Conservation (phyloP, 2,329 filamentous ascomycete species). For the Fusarium euwallaceae region DNA sequence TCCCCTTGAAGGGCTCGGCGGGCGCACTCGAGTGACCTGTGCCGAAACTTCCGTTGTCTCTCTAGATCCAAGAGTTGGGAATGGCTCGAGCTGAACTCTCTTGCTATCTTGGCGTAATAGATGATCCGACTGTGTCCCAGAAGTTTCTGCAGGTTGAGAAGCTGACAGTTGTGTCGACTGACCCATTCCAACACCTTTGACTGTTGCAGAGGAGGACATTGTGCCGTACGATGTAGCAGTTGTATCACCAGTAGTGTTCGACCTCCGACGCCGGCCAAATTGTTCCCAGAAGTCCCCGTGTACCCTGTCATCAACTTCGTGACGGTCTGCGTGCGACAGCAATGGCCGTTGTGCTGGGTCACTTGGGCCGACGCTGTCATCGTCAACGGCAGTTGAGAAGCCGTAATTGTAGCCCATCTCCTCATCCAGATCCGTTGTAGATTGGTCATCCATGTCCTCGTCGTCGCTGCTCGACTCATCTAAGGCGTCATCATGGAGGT, state of each 20-base stretch:
- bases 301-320: constrained; percentile 17
- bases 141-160: constrained; percentile 24
- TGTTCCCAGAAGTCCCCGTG: constrained; percentile 32
- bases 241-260: constrained; percentile 16
- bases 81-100: constrained; percentile 34
- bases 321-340: constrained; percentile 25
- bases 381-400: constrained; percentile 45
- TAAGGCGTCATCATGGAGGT: constrained; percentile 73
- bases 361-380: constrained; percentile 35
- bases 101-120: not conserved
- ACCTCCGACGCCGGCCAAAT: constrained; percentile 29
- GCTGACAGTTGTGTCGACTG: constrained; percentile 19
- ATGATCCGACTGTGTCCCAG: constrained; percentile 5
- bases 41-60: constrained; percentile 19
- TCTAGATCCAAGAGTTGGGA: constrained; percentile 40
- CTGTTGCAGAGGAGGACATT: constrained; percentile 46
- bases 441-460: constrained; percentile 51
- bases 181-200: constrained; percentile 25
- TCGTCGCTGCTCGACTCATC: constrained; percentile 53
- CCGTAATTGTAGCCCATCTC: constrained; percentile 43
- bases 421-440: constrained; percentile 48
- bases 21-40: constrained; percentile 37
- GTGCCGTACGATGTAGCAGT: constrained; percentile 50
- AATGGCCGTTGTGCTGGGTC: constrained; percentile 41
- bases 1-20: constrained; percentile 44